These are phyloP conservation scores for Noccaea bulbosa DNA, from an alignment of 345 rosid genomes.

Conservation along the genomic window DNA sequence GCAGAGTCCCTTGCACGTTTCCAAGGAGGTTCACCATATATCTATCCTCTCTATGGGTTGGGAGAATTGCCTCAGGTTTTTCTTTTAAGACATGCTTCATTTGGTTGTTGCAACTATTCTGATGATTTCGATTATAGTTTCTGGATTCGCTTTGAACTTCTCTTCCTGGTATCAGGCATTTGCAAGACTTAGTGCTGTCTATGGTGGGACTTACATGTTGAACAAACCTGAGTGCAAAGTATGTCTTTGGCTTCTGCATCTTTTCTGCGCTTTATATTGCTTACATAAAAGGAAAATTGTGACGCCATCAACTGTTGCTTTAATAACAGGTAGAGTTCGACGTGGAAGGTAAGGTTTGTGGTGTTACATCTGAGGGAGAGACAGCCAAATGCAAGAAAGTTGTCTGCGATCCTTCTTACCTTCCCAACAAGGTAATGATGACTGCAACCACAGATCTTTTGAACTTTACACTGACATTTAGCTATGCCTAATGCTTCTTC, in stretches of 20 bases:
- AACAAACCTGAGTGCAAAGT: slow-evolving; percentile 98
- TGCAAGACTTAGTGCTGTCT: slow-evolving; percentile 97
- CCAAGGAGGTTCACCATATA: slow-evolving; percentile 97
- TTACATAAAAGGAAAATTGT: neutral
- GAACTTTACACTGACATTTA: neutral
- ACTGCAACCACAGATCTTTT: neutral
- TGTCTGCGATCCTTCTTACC: slow-evolving; percentile 97
- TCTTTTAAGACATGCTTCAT: slow-evolving; percentile 2
- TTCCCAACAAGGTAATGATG: slow-evolving; percentile 74
- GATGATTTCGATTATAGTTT: neutral
- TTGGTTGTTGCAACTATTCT: slow-evolving; percentile 17
- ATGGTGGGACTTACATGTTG: slow-evolving; percentile 98
- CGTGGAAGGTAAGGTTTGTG: slow-evolving; percentile 79
- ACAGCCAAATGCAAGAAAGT: slow-evolving; percentile 98
- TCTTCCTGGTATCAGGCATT: slow-evolving; percentile 62
- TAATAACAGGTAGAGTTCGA: slow-evolving; percentile 79
- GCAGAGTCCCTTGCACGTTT: slow-evolving; percentile 94
- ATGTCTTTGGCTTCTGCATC: slow-evolving; percentile 16
- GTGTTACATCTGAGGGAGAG: slow-evolving; percentile 98
- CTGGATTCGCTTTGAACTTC: slow-evolving; percentile 47
- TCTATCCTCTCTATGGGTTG: slow-evolving; percentile 91
- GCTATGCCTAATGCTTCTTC: slow-evolving; percentile 12
- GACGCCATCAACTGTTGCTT: slow-evolving; percentile 15
- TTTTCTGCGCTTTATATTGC: slow-evolving; percentile 1
- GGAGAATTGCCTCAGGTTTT: slow-evolving; percentile 98